Base-by-base conservation (phyloP, 139 green algal species). In the Edaphochlamys debaryana region DNA sequence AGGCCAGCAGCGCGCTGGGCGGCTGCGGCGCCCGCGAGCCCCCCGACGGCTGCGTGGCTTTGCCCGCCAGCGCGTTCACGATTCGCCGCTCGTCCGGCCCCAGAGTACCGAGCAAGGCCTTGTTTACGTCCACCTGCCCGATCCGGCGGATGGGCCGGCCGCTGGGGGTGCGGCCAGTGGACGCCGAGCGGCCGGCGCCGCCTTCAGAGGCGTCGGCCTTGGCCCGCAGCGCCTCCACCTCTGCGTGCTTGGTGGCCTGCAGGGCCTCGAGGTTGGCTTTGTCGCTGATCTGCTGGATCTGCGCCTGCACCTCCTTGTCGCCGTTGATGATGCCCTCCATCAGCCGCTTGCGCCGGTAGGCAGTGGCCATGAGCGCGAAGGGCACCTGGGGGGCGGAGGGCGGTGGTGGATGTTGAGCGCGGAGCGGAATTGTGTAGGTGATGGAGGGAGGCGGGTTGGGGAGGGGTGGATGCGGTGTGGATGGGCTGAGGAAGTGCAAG, bases 321-420 rank as follows among this genome's bases (percentile, higher is more conserved):
- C 93, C 85, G 58, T 84, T 89, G 68, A 94, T 89, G 74, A 96
- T 86, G 30, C 93, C 94, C 73, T 93, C 87, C 88, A 96, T 93
- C 25, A 95, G 85, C 48, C 93, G 91, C 80, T 95, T 95, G 42
- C 94, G 89, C 13, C 91, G 85, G 84, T 94, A 95, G 4, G 91
- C 93, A 29, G 91, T 92, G 11, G 91, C 92, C 82, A 94, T 89
- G n/a, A 95, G 84, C 20, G 84, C 85, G 76, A 95, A 93, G 0
- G 92, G 91, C 40, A 94, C 84, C 80, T 90, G 82, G 67, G 75
- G 27, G 8, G 29, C 13, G 50, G 27, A 27, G 29, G 29, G 45
- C 9, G 45, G 45, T 54, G 45, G 45, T 13, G 45, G n/a, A n/a
- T n/a, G n/a, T n/a, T n/a, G n/a, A n/a, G n/a, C n/a, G n/a, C n/a